Evolutionary conservation across 164 flowering plant genomes (phyloP).

Genomic region (Brasenia schreberi): DNA sequence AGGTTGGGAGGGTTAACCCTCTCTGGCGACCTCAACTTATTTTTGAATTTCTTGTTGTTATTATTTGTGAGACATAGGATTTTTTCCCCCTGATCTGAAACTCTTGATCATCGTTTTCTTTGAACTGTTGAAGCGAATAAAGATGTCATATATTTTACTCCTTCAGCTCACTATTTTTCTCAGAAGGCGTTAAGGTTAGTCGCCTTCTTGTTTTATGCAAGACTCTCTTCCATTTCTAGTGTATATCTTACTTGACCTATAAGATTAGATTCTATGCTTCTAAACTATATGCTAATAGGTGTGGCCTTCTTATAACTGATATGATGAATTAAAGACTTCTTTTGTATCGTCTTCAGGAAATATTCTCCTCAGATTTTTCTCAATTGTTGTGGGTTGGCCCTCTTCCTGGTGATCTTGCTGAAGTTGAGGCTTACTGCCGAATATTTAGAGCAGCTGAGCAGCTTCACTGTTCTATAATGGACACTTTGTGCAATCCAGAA

Average conservation of each 20-base stretch:
- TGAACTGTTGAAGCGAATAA: too few species aligned
- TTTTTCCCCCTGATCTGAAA: neutral
- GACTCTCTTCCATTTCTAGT: neutral
- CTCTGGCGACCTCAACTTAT: neutral
- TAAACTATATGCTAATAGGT: neutral
- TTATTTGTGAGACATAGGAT: neutral
- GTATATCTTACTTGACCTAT: neutral
- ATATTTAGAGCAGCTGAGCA: conserved; percentile 84
- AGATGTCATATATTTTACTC: neutral
- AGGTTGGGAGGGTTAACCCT: neutral
- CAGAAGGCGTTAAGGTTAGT: neutral
- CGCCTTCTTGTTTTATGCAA: neutral
- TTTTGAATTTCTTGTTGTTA: neutral
- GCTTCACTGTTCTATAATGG: conserved; percentile 77
- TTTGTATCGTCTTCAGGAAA: neutral
- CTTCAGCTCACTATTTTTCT: neutral
- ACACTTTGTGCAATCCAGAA: conserved; percentile 76
- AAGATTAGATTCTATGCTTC: neutral
- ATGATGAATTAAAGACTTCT: neutral
- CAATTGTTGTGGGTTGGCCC: conserved; percentile 77
- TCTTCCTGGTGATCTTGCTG: conserved; percentile 96
- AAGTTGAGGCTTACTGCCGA: conserved; percentile 95
- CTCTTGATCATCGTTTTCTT: neutral
- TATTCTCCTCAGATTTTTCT: conserved; percentile 36
- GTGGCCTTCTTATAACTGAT: neutral